Evolutionary conservation across 176 grass and related monocot species (phyloP).

Genomic region (Paspalum notatum): DNA sequence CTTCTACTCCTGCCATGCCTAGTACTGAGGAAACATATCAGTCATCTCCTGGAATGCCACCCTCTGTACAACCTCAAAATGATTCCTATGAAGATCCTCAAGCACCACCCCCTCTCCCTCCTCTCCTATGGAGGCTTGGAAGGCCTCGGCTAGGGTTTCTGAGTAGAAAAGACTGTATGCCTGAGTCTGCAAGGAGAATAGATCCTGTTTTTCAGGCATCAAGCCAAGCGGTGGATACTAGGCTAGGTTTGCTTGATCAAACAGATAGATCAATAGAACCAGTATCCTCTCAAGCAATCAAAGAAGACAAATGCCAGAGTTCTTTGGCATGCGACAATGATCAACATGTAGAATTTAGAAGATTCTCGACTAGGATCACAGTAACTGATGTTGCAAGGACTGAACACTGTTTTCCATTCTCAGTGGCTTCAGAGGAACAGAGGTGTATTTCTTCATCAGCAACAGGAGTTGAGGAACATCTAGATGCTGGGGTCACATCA

Average conservation of each 20-base stretch:
- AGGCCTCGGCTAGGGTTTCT: slow-evolving; percentile 50
- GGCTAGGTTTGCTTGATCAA: slow-evolving; percentile 24
- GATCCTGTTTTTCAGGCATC: slow-evolving; percentile 29
- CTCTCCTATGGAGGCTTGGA: slow-evolving; percentile 86
- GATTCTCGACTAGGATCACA: not conserved
- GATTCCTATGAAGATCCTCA: slow-evolving; percentile 51
- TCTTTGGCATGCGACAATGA: slow-evolving; percentile 31
- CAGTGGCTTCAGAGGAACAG: slow-evolving; percentile 24
- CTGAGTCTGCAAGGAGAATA: slow-evolving; percentile 37
- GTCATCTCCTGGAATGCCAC: slow-evolving; percentile 23
- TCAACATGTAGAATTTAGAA: slow-evolving; percentile 31
- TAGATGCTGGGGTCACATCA: slow-evolving; percentile 19
- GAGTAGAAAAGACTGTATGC: slow-evolving; percentile 28
- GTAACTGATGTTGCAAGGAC: slow-evolving; percentile 26
- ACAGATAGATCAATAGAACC: slow-evolving; percentile 22
- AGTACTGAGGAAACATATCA: slow-evolving; percentile 11
- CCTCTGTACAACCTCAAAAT: slow-evolving; percentile 33
- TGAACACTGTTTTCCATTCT: slow-evolving; percentile 32
- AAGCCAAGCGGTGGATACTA: slow-evolving; percentile 17
- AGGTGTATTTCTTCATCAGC: slow-evolving; percentile 7
- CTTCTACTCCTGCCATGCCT: slow-evolving; percentile 18
- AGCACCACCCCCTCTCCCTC: slow-evolving; percentile 82
- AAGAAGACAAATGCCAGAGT: slow-evolving; percentile 23
- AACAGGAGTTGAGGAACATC: slow-evolving; percentile 26
- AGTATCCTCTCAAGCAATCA: slow-evolving; percentile 16